phyloP scores from a whole-genome alignment of 1,284 basidiomycete genomes.

The Apiotrichum veenhuisii region DNA sequence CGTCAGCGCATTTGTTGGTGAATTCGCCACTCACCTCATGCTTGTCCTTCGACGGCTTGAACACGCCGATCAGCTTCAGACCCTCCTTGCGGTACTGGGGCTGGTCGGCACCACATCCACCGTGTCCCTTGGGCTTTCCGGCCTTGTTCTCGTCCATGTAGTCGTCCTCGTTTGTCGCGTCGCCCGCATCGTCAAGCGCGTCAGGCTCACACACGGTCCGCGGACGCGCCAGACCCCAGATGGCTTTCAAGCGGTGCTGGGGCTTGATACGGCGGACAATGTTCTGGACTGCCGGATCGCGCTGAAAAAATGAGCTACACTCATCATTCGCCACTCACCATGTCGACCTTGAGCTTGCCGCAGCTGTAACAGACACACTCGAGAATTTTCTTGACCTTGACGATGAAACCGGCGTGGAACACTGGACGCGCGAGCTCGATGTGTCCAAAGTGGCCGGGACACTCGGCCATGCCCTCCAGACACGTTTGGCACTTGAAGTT shows the following conservation, averaged over 20 bases:
- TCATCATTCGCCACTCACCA: slow-evolving; percentile 62
- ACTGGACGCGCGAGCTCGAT: slow-evolving; percentile 95
- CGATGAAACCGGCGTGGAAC: slow-evolving; percentile 95
- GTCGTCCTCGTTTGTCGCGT: slow-evolving; percentile 62
- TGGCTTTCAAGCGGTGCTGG: slow-evolving; percentile 79
- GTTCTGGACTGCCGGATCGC: slow-evolving; percentile 74
- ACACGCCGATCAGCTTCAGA: slow-evolving; percentile 91
- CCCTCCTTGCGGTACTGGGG: slow-evolving; percentile 92
- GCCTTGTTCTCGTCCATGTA: slow-evolving; percentile 49
- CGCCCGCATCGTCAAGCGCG: slow-evolving; percentile 59
- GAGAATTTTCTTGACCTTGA: slow-evolving; percentile 99
- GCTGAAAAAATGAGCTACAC: slow-evolving; percentile 51
- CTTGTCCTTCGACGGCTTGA: slow-evolving; percentile 83
- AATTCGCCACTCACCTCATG: slow-evolving; percentile 58
- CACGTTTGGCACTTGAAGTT: slow-evolving; percentile 99
- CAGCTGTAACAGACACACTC: slow-evolving; percentile 99
- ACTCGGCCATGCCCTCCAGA: slow-evolving; percentile 96
- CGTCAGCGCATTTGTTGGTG: slow-evolving; percentile 2
- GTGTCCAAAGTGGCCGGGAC: slow-evolving; percentile 98
- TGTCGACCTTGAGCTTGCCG: slow-evolving; percentile 94
- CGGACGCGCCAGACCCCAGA: slow-evolving; percentile 63
- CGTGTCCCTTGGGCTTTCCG: slow-evolving; percentile 61
- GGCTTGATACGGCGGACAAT: slow-evolving; percentile 80
- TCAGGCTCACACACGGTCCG: slow-evolving; percentile 83
- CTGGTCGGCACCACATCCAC: slow-evolving; percentile 91